These are phyloP conservation scores for Sedum album DNA, from an alignment of 164 flowering plant genomes.

Conservation along the genomic window DNA sequence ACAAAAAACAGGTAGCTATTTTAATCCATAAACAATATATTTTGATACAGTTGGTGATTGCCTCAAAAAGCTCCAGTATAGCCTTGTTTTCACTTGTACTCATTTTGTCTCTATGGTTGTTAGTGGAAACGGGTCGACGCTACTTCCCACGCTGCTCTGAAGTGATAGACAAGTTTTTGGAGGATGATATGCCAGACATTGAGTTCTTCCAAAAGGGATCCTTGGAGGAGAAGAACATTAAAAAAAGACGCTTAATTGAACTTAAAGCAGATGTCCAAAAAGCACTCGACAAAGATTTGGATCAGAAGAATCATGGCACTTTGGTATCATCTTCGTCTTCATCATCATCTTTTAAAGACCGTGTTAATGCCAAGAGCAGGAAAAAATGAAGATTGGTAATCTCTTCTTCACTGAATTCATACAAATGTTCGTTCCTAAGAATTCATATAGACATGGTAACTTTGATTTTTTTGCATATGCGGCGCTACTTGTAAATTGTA, in stretches of 20 bases:
- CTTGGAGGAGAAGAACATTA: slow-evolving; percentile 36
- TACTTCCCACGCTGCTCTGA: slow-evolving; percentile 55
- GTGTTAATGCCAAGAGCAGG: not conserved
- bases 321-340: slow-evolving; percentile 29
- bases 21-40: not conserved
- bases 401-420: not conserved
- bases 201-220: slow-evolving; percentile 42
- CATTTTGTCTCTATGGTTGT: not conserved
- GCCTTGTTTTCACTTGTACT: not conserved
- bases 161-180: slow-evolving; percentile 52
- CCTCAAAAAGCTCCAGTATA: too few relatives aligned
- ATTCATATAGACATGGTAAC: not conserved
- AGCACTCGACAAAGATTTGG: slow-evolving; percentile 56
- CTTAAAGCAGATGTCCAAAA: slow-evolving; percentile 46
- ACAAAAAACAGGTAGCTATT: slow-evolving; percentile 42
- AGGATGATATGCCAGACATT: slow-evolving; percentile 35
- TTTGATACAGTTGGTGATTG: too few relatives aligned
- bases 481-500: too few relatives aligned
- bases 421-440: not conserved
- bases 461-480: not conserved
- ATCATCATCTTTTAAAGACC: slow-evolving; percentile 17
- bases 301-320: slow-evolving; percentile 17
- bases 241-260: slow-evolving; percentile 42
- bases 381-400: not conserved
- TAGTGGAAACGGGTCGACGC: slow-evolving; percentile 33